Percentiles rank a stretch among this genome's conserved stretches.
Evolutionary conservation across 208 protist genomes (phyloP).

Genomic region (Tritrichomonas foetus): DNA sequence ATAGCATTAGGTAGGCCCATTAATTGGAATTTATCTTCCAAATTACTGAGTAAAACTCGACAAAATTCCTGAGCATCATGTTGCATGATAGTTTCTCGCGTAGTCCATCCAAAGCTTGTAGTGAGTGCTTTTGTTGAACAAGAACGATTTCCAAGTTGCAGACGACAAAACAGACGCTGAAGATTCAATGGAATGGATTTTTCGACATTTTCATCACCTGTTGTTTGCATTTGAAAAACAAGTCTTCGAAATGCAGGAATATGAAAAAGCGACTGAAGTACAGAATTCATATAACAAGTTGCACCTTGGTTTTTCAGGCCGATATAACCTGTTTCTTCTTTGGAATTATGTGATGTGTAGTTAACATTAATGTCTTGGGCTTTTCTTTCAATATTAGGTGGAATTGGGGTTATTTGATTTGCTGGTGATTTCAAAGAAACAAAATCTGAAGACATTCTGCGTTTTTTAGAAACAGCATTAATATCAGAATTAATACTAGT

Average conservation of each 20-base stretch:
- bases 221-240: background rate
- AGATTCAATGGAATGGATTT: constrained; percentile 53
- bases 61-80: constrained; percentile 37
- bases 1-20: background rate
- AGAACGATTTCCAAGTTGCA: background rate
- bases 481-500: no score
- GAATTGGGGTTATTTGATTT: no score
- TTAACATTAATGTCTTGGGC: no score
- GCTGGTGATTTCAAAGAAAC: no score
- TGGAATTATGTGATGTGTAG: background rate
- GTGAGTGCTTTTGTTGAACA: background rate
- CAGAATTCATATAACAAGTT: constrained; percentile 37
- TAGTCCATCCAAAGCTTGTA: background rate
- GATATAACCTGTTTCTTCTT: constrained; percentile 56
- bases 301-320: constrained; percentile 8
- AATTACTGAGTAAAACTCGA: background rate
- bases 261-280: background rate
- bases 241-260: background rate
- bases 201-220: background rate
- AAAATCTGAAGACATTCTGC: no score
- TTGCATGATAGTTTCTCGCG: background rate
- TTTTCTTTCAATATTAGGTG: no score
- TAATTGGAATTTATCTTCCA: background rate
- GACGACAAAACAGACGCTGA: background rate
- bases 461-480: no score